A percentile compares a stretch with the other conserved stretches of the same genome.
Conservation (phyloP, 495 filamentous ascomycete genomes). For the Aspergillus taichungensis region DNA sequence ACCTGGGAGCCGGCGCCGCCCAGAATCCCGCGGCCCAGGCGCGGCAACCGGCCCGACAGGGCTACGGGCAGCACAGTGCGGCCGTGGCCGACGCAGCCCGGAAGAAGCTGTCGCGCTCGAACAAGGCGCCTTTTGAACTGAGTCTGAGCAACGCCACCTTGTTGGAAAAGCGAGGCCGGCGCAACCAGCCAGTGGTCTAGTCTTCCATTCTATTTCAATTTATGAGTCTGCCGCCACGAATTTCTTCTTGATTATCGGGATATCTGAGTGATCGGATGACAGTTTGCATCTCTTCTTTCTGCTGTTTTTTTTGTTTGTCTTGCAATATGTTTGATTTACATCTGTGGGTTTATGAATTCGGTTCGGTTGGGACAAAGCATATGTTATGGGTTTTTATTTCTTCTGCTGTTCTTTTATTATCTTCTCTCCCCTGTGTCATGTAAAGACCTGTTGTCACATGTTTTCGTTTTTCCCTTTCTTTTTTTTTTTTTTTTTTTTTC, state of each 20-base stretch:
- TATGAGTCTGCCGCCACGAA: background rate
- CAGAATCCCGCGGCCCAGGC: slow-evolving; percentile 49
- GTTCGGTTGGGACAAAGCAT: slow-evolving; percentile 12
- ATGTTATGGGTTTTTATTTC: slow-evolving; percentile 1
- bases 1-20: slow-evolving; percentile 42
- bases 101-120: slow-evolving; percentile 56
- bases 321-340: background rate
- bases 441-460: background rate
- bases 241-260: slow-evolving; percentile 1
- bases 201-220: background rate
- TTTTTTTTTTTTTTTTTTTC: slow-evolving; percentile 1
- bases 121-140: slow-evolving; percentile 73
- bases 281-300: background rate
- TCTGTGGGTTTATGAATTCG: slow-evolving; percentile 3
- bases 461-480: slow-evolving; percentile 2
- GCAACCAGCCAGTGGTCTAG: slow-evolving; percentile 25
- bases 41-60: slow-evolving; percentile 50
- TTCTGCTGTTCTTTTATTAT: slow-evolving; percentile 2
- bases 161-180: slow-evolving; percentile 60
- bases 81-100: slow-evolving; percentile 71
- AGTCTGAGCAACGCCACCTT: slow-evolving; percentile 84
- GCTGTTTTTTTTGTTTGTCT: background rate
- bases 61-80: slow-evolving; percentile 76
- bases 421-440: background rate
- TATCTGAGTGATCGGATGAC: slow-evolving; percentile 2